Conservation (phyloP, 2,329 filamentous ascomycete species). For the Byssochlamys sp. region DNA sequence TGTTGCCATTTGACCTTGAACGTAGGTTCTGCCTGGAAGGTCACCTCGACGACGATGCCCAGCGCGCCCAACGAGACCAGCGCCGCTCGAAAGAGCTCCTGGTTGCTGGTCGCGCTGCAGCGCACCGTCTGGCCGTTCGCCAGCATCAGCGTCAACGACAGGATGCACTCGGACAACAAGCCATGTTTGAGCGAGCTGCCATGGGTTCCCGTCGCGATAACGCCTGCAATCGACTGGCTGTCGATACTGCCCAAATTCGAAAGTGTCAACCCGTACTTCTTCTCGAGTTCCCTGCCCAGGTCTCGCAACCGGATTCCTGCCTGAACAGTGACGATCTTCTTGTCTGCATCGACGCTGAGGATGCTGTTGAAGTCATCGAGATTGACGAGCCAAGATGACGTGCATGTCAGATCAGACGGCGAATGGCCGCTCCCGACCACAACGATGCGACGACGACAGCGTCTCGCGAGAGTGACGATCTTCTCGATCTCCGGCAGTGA, state of each 20-base stretch:
- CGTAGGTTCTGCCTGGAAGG: slow-evolving; percentile 67
- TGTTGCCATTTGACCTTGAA: slow-evolving; percentile 85
- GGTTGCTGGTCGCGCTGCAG: slow-evolving; percentile 59
- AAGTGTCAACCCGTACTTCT: slow-evolving; percentile 68
- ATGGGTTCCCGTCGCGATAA: slow-evolving; percentile 86
- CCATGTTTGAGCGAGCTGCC: slow-evolving; percentile 78
- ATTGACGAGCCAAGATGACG: slow-evolving; percentile 88
- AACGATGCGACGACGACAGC: slow-evolving; percentile 70
- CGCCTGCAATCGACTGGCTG: slow-evolving; percentile 82
- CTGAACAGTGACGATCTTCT: slow-evolving; percentile 63
- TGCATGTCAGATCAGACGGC: slow-evolving; percentile 83
- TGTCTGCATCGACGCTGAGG: slow-evolving; percentile 57
- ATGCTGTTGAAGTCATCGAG: slow-evolving; percentile 73
- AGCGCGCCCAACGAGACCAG: slow-evolving; percentile 79
- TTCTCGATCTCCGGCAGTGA: slow-evolving; percentile 74
- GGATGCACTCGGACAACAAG: slow-evolving; percentile 68
- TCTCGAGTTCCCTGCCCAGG: slow-evolving; percentile 60
- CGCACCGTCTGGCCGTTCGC: slow-evolving; percentile 64
- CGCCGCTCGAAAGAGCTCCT: slow-evolving; percentile 77
- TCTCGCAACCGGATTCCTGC: slow-evolving; percentile 76
- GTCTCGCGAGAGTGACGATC: slow-evolving; percentile 66
- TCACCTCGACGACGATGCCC: slow-evolving; percentile 83
- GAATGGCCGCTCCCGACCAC: slow-evolving; percentile 88
- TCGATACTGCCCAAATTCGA: slow-evolving; percentile 92
- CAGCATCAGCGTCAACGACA: slow-evolving; percentile 67